Evolutionary conservation across 495 filamentous ascomycete genomes (phyloP).

Genomic region (Xylaria intraflava): DNA sequence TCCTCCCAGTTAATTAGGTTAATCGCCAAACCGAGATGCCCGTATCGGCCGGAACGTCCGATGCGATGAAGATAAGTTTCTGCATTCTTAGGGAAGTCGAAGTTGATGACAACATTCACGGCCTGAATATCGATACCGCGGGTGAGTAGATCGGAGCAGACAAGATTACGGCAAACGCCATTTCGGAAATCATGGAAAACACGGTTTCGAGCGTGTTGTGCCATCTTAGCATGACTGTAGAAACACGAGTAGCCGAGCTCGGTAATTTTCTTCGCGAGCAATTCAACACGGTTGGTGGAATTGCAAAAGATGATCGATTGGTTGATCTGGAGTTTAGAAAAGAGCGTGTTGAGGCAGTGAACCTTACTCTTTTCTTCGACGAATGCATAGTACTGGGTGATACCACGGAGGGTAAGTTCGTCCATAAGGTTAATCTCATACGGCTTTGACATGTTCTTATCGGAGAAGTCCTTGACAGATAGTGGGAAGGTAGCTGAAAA

Average conservation of each 20-base stretch:
- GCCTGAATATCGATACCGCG: slow-evolving; percentile 99
- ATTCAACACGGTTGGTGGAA: slow-evolving; percentile 94
- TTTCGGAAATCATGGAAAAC: slow-evolving; percentile 99
- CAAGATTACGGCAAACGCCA: slow-evolving; percentile 92
- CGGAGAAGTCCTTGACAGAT: slow-evolving; percentile 94
- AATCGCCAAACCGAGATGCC: slow-evolving; percentile 94
- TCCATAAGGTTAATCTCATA: slow-evolving; percentile 99
- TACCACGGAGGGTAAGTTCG: slow-evolving; percentile 93
- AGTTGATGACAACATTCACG: slow-evolving; percentile 99
- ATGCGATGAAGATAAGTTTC: slow-evolving; percentile 99
- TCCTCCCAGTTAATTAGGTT: slow-evolving; percentile 99
- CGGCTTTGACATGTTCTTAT: slow-evolving; percentile 91
- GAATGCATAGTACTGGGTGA: slow-evolving; percentile 98
- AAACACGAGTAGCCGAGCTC: slow-evolving; percentile 99
- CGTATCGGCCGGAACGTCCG: slow-evolving; percentile 93
- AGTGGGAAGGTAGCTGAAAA: slow-evolving; percentile 97
- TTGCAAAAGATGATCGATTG: slow-evolving; percentile 99
- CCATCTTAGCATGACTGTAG: slow-evolving; percentile 98
- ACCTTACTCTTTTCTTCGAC: slow-evolving; percentile 99
- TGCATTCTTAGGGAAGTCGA: slow-evolving; percentile 99
- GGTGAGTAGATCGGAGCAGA: slow-evolving; percentile 95
- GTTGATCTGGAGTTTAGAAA: slow-evolving; percentile 98
- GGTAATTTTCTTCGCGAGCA: slow-evolving; percentile 98
- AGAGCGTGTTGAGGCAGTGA: slow-evolving; percentile 96
- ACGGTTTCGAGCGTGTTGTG: slow-evolving; percentile 93